Conservation (phyloP, 2,329 filamentous ascomycete species). For the Aspergillus ochraceoroseus region DNA sequence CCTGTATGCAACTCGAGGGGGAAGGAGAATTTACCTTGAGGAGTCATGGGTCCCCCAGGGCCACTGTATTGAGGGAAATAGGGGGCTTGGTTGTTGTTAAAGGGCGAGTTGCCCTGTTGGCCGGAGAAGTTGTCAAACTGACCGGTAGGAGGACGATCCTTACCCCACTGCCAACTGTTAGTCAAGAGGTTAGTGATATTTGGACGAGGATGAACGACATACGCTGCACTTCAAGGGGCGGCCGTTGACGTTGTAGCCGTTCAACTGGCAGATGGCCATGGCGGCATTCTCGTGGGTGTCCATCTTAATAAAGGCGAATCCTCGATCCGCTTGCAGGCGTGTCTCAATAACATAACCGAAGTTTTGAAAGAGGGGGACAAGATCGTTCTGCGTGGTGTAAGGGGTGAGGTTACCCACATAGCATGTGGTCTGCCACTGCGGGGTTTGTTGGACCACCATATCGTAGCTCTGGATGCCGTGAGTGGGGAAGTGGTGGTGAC, state of each 20-base stretch:
- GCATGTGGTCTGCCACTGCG: slow-evolving; percentile 95
- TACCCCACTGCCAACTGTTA: slow-evolving; percentile 72
- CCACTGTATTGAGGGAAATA: slow-evolving; percentile 95
- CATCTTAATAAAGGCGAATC: slow-evolving; percentile 99
- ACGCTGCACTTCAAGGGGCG: slow-evolving; percentile 97
- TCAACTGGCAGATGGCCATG: slow-evolving; percentile 97
- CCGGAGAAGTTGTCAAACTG: slow-evolving; percentile 80
- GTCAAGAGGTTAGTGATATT: slow-evolving; percentile 31
- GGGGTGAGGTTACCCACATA: slow-evolving; percentile 97
- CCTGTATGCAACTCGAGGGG: neutral
- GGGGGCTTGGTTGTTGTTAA: slow-evolving; percentile 65
- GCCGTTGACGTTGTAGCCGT: slow-evolving; percentile 96
- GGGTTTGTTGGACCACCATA: slow-evolving; percentile 91
- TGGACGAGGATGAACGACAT: slow-evolving; percentile 47
- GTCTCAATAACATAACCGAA: slow-evolving; percentile 97
- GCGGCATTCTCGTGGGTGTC: slow-evolving; percentile 96
- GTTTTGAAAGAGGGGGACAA: slow-evolving; percentile 97
- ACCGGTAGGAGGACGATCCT: slow-evolving; percentile 87
- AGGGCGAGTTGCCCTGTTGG: slow-evolving; percentile 67
- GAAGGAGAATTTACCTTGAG: slow-evolving; percentile 45
- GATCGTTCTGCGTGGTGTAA: slow-evolving; percentile 92
- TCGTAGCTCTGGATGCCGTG: slow-evolving; percentile 97
- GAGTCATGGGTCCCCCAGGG: slow-evolving; percentile 58
- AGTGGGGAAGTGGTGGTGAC: slow-evolving; percentile 95
- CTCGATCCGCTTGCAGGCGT: slow-evolving; percentile 93